Base-by-base conservation (phyloP, 306 rosid species). In the Prunus padus region DNA sequence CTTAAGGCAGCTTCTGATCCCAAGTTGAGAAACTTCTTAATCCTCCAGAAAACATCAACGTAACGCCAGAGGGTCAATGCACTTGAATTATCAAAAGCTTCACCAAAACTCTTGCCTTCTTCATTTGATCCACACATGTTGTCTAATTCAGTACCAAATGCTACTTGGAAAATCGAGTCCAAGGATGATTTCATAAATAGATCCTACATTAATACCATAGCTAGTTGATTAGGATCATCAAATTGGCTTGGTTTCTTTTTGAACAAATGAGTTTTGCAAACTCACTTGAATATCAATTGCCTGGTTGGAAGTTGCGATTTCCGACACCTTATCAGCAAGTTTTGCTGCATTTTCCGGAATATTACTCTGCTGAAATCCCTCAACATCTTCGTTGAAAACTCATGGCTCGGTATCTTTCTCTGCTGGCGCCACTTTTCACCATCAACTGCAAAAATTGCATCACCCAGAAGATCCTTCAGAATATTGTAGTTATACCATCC, bases 351-450 rank as follows among this genome's bases (percentile, higher is more conserved):
- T 88, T 86, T 82, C 37, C 81, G 73, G 91, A 92, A 92, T 67
- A 92, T 46, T 4, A 1, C 72, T 77, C 66, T 76, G 71, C 96
- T 88, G 75, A 86, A 92, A 47, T 92, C 90, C 81, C 92, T 83
- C 66, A 89, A 73, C 88, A 78, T 67, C 74, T 23, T 92, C 3
- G 93, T 88, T 20, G 97, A 92, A 85, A 92, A 92, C 65, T 88
- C 96, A 73, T 92, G 83, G 82, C 95, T 86, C 63, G 90, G 77
- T 73, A 88, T 52, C 76, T 89, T 92, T 74, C 97, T 92, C 80
- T 92, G 96, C 16, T 92, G 82, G 2, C 90, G 93, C 97, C 97
- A 92, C 84, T 88, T 89, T 46, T 89, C 89, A 12, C 97, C 97
- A 77, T 92, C 97, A 28, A 92, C 96, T 0, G 90, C 20, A 59